Evolutionary conservation across 139 green algal genomes (phyloP), one percentile per base, ranked within the genome.

Genomic region (Micractinium sp.): DNA sequence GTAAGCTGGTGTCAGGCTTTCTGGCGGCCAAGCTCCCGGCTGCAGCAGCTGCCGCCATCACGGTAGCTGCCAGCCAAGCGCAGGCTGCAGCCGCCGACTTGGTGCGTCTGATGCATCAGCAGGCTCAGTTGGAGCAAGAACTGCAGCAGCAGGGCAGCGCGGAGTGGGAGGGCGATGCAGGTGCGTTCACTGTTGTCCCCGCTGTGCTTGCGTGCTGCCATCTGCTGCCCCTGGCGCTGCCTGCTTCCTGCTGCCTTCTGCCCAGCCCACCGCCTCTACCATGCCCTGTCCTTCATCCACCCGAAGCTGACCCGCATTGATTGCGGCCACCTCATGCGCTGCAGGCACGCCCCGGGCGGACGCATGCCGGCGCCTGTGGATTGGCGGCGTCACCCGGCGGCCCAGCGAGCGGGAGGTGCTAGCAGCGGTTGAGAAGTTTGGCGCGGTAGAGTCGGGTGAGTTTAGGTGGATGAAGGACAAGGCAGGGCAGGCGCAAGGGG

Each of bases 321-420:
- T 22, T 47, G 33, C 33, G 33, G 4, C 18, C 1, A 15, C 74
- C 29, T 2, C 12, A 15, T 47, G 74, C 74, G 29, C 7, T 80
- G 74, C 74, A 80, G 74, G 33, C 74, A 38, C 74, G 18, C 74
- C 33, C 13, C 71, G 35, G 16, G 35, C 74, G 18, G 74, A 38
- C 16, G 74, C n/a, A 33, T 80, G 33, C 74, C 74, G 74, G 18
- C 74, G 74, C 74, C 74, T 80, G 74, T 80, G 74, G 74, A 80
- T 80, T 16, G 74, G 74, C 33, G 74, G 74, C 15, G 74, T 80
- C n/a, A 38, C 36, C n/a, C 74, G 35, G 74, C 74, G 74, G 16
- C 74, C 74, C 13, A 80, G n/a, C 14, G 74, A 80, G 74, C 33
- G 33, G 74, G 74, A 80, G 33, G 74, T 80, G 33, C 74, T 41